Evolutionary conservation across 2,329 filamentous ascomycete genomes (phyloP), one percentile per base, ranked within the genome.

Genomic region (Talaromyces albobiverticillius): DNA sequence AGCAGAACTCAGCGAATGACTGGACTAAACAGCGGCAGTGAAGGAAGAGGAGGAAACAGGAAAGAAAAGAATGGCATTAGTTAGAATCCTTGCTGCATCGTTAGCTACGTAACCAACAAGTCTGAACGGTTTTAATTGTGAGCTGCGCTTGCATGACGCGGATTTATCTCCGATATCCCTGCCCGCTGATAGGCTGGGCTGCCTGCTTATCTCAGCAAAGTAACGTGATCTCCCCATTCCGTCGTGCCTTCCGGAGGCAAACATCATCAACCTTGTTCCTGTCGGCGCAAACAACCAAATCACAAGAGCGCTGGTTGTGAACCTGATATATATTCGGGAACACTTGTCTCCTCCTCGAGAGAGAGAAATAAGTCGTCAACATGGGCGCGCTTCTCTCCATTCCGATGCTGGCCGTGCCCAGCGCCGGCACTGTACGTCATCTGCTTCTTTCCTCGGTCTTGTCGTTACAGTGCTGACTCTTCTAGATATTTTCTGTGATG

Each of bases 331-430:
- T 47, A 40, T 48, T 32, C 10, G 29, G 36, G 38, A 22, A 38
- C 36, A 50, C n/a, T 43, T n/a, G 42, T n/a, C n/a, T n/a, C n/a
- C n/a, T 10, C 10, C 10, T 10, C 26, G 10, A 29, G 26, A 36
- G 25, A 38, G 29, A 38, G 43, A 49, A 18, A 10, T 11, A 34
- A 13, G 16, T 16, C 18, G 22, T 47, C 62, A 75, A 58, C 51
- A 99, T 99, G 94, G 94, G 94, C 67, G 93, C 90, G 62, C 78
- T 95, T 66, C 81, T 99, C 53, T 96, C 93, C 59, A 73, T 99
- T 58, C 94, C 94, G 62, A 79, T 99, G 59, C 77, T 99, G 74
- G 92, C 90, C 62, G 73, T 99, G 62, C 94, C 94, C 59, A 90
- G 90, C 76, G 76, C 89, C 62, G 84, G 89, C 71, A 90, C 91